These are phyloP conservation scores for Pouteria glomerata DNA, from an alignment of 148 eudicot species.

Conservation along the genomic window DNA sequence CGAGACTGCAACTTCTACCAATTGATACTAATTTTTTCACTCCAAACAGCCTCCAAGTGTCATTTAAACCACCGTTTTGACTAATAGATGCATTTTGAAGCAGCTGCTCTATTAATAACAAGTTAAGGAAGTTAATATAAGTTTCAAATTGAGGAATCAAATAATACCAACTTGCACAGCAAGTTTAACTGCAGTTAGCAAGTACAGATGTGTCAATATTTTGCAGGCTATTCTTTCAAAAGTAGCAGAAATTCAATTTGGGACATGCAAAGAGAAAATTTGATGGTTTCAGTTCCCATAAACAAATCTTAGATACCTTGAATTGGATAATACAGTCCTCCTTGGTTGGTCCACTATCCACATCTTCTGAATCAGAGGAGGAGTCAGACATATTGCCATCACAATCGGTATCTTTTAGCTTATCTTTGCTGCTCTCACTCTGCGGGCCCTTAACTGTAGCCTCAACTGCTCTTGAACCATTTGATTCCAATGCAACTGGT, in stretches of 20 bases:
- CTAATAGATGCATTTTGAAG: background rate
- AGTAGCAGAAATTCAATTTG: background rate
- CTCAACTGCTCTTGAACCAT: conserved; percentile 69
- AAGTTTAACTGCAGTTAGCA: background rate
- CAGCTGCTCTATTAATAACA: background rate
- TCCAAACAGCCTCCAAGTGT: too few species aligned
- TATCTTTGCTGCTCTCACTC: conserved; percentile 70
- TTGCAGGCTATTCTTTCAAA: background rate
- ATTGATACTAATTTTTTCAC: too few species aligned
- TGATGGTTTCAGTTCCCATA: background rate
- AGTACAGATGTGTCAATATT: background rate
- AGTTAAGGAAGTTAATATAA: background rate
- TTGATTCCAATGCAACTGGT: conserved; percentile 39
- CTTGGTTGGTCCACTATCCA: conserved; percentile 74
- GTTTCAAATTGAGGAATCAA: conserved; percentile 2
- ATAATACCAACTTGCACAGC: conserved; percentile 1
- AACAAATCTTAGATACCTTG: conserved; percentile 69
- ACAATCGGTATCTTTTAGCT: conserved; percentile 52
- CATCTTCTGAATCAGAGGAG: conserved; percentile 95
- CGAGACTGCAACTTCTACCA: too few species aligned
- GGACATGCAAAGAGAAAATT: too few species aligned
- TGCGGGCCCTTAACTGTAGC: conserved; percentile 50
- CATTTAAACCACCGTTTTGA: background rate
- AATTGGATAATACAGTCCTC: conserved; percentile 77
- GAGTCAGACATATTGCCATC: conserved; percentile 73